phyloP scores from a whole-genome alignment of 2,329 filamentous ascomycete species.

The Microdochium nivale region DNA sequence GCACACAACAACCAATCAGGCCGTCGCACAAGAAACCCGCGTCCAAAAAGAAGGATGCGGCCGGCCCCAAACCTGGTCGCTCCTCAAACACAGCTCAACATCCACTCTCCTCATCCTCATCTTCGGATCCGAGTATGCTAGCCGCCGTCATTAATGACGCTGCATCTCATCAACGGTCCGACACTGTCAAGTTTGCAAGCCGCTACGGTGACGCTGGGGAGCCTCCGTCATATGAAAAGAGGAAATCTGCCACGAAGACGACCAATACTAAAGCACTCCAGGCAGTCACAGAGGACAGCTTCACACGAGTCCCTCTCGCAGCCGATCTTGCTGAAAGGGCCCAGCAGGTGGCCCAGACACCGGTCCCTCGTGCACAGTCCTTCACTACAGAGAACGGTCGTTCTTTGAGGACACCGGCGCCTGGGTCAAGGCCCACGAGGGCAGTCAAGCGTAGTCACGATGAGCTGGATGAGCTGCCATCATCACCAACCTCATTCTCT shows the following conservation, averaged over 20 bases:
- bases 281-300: conserved; percentile 13
- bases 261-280: conserved; percentile 15
- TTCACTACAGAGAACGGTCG: conserved; percentile 11
- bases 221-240: conserved; percentile 8
- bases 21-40: conserved; percentile 20
- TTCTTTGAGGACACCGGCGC: conserved; percentile 17
- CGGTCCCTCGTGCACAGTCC: not conserved
- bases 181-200: conserved; percentile 14
- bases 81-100: conserved; percentile 14
- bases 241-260: conserved; percentile 15
- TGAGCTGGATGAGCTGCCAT: conserved; percentile 40
- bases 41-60: conserved; percentile 23
- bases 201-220: conserved; percentile 14
- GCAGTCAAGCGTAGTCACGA: conserved; percentile 43
- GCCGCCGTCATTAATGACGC: conserved; percentile 16
- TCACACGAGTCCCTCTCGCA: conserved; percentile 14
- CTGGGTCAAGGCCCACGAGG: conserved; percentile 18
- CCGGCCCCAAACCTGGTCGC: conserved; percentile 16
- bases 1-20: conserved; percentile 22
- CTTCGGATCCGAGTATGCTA: conserved; percentile 20
- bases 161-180: conserved; percentile 7
- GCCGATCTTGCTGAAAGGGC: conserved; percentile 7
- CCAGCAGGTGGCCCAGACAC: conserved; percentile 5
- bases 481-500: conserved; percentile 41
- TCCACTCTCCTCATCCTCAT: conserved; percentile 9